A percentile compares a stretch with the other conserved stretches of the same genome.
phyloP scores from a whole-genome alignment of 2,329 filamentous ascomycete species.

The Coniochaeta hoffmannii region DNA sequence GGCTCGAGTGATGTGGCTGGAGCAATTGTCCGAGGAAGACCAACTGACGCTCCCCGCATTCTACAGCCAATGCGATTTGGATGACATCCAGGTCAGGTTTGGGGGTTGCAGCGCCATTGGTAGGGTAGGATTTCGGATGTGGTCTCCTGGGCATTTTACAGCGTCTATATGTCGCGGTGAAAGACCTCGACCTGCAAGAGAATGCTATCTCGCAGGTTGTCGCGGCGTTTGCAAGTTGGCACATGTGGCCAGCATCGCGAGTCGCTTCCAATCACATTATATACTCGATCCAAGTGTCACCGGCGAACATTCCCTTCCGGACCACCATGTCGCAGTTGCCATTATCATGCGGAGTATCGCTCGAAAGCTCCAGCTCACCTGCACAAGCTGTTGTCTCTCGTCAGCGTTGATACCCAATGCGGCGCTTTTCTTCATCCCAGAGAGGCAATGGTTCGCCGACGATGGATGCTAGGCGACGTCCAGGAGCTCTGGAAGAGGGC shows the following conservation, averaged over 20 bases:
- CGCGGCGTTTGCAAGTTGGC: no score
- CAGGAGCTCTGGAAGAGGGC: not conserved
- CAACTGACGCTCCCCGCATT: not conserved
- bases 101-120: not conserved
- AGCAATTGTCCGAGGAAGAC: not conserved
- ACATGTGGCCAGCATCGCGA: no score
- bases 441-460: not conserved
- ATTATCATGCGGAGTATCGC: no score
- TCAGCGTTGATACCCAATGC: no score
- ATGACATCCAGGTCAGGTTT: not conserved
- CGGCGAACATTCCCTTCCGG: no score
- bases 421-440: not conserved
- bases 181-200: no score
- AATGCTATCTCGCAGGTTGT: no score
- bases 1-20: not conserved
- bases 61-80: not conserved
- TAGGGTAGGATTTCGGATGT: not conserved
- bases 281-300: no score
- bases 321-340: no score
- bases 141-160: not conserved
- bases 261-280: no score
- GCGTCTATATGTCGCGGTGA: not conserved
- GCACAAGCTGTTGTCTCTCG: no score
- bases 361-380: no score
- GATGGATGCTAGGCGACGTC: not conserved